A percentile compares a stretch with the other conserved stretches of the same genome.
Conservation (phyloP, 2,329 filamentous ascomycete genomes). For the Fusarium mundagurra region DNA sequence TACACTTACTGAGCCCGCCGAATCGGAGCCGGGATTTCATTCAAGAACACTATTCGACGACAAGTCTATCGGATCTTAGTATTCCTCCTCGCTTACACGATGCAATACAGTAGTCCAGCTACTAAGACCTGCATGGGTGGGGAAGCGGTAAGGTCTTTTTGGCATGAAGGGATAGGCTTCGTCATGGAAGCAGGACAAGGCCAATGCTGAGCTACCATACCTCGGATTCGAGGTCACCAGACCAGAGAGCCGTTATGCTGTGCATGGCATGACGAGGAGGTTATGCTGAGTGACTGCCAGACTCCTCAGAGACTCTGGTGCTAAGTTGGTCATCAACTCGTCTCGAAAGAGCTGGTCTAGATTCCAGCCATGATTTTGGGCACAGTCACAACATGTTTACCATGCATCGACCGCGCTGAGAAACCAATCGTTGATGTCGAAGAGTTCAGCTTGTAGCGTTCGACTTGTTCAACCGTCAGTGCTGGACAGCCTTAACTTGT, state of each 20-base stretch:
- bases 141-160: neutral
- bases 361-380: slow-evolving; percentile 9
- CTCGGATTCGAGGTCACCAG: slow-evolving; percentile 22
- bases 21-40: slow-evolving; percentile 34
- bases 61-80: slow-evolving; percentile 3
- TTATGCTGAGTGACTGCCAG: slow-evolving; percentile 26
- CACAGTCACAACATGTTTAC: neutral
- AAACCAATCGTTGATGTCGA: neutral
- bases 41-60: slow-evolving; percentile 1
- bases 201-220: neutral
- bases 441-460: neutral
- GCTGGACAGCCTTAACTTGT: neutral
- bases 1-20: slow-evolving; percentile 16
- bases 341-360: neutral
- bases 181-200: slow-evolving; percentile 15
- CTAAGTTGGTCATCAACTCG: slow-evolving; percentile 7
- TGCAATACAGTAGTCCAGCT: slow-evolving; percentile 23
- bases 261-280: slow-evolving; percentile 14
- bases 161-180: neutral
- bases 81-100: slow-evolving; percentile 14
- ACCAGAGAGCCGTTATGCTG: neutral
- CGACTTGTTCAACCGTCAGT: neutral
- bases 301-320: neutral
- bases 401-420: neutral
- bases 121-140: slow-evolving; percentile 1